Conservation (phyloP, 2,329 filamentous ascomycete genomes). For the Fusarium sulawesiense region DNA sequence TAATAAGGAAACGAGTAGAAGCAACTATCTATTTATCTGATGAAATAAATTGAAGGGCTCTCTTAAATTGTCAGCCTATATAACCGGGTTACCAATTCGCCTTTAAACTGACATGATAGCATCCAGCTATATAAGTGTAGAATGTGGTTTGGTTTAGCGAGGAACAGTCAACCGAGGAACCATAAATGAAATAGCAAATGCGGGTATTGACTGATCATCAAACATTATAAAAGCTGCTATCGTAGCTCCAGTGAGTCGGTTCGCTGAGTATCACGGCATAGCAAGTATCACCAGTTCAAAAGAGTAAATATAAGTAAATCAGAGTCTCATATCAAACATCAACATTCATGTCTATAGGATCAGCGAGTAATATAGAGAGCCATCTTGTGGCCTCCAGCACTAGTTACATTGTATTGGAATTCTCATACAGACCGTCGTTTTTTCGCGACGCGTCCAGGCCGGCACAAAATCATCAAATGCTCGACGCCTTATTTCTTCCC, state of each 20-base stretch:
- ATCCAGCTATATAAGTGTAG: neutral
- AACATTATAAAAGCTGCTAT: neutral
- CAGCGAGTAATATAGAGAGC: constrained; percentile 50
- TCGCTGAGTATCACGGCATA: neutral
- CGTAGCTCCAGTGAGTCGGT: neutral
- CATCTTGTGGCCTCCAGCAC: constrained; percentile 50
- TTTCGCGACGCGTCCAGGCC: constrained; percentile 45
- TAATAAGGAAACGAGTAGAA: neutral
- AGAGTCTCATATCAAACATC: constrained; percentile 33
- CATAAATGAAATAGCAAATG: neutral
- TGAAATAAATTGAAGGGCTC: neutral
- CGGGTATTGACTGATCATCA: neutral
- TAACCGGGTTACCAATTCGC: neutral
- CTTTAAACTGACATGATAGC: neutral
- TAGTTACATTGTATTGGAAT: constrained; percentile 52
- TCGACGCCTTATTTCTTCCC: constrained; percentile 47
- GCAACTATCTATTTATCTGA: neutral
- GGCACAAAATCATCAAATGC: constrained; percentile 51
- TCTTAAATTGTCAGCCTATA: neutral
- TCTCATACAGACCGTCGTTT: constrained; percentile 53
- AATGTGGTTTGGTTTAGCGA: neutral
- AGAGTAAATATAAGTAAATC: neutral
- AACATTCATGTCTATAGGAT: constrained; percentile 50
- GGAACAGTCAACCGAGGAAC: neutral
- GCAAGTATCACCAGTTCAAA: neutral